A percentile compares a stretch with the other conserved stretches of the same genome.
These are phyloP conservation scores for Dimargaris cristalligena DNA, from an alignment of 192 early-diverging fungal genomes.

Conservation along the genomic window DNA sequence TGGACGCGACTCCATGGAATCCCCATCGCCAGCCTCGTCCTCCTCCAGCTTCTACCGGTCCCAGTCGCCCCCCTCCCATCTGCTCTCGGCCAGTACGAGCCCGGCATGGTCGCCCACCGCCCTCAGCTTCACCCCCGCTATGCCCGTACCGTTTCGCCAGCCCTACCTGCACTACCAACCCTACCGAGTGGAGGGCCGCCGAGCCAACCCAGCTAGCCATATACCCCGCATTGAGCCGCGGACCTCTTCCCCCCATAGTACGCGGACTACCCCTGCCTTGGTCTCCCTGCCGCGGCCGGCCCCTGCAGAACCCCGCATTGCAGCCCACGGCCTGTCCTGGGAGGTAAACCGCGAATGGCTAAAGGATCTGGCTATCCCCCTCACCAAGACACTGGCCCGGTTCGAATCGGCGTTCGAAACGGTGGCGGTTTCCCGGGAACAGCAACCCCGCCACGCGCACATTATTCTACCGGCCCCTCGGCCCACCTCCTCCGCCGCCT, in stretches of 20 bases:
- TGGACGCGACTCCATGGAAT: background rate
- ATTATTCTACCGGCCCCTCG: too few species aligned
- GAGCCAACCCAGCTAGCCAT: background rate
- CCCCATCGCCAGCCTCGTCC: background rate
- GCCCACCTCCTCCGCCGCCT: background rate
- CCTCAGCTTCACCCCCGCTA: too few species aligned
- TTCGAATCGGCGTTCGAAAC: background rate
- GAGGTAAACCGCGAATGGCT: background rate
- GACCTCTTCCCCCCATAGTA: background rate
- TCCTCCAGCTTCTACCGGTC: background rate
- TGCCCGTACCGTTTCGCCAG: too few species aligned
- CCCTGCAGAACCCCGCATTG: background rate
- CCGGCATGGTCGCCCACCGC: too few species aligned
- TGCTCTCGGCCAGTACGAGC: background rate
- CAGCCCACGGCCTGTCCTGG: background rate
- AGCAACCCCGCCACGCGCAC: too few species aligned
- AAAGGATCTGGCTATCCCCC: background rate
- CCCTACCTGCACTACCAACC: background rate
- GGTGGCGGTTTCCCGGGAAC: too few species aligned
- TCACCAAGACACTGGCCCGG: constrained; percentile 1
- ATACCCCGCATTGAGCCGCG: background rate
- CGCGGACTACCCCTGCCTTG: background rate
- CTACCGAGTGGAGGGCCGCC: background rate
- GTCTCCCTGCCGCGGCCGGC: background rate
- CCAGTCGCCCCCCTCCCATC: background rate